These are phyloP conservation scores for Oxyria digyna DNA, from an alignment of 148 eudicot genomes.

Conservation along the genomic window DNA sequence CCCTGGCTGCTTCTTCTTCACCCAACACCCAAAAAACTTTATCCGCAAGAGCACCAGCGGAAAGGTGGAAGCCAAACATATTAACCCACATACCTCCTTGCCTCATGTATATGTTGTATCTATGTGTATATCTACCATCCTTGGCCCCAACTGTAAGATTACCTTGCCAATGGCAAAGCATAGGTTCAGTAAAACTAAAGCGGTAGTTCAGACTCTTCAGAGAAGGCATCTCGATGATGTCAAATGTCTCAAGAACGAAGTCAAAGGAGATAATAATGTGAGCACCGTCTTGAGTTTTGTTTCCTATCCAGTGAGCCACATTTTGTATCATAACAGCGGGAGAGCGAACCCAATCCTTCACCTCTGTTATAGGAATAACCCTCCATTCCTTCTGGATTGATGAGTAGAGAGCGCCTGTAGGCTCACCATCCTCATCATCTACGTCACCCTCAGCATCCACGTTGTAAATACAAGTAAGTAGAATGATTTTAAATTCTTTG, in stretches of 20 bases:
- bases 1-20: background rate
- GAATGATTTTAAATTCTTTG: background rate
- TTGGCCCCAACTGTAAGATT: background rate
- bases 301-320: background rate
- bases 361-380: background rate
- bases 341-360: background rate
- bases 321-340: background rate
- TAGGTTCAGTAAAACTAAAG: background rate
- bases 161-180: background rate
- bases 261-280: background rate
- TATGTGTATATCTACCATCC: background rate
- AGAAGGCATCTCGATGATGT: background rate
- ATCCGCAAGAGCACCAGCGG: background rate
- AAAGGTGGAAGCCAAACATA: background rate
- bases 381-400: background rate
- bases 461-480: background rate
- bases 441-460: too few relatives aligned
- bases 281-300: too few relatives aligned
- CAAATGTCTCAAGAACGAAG: too few relatives aligned
- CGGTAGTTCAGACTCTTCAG: background rate
- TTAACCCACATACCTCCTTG: background rate
- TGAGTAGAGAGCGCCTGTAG: background rate
- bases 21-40: background rate
- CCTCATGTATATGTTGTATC: background rate
- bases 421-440: too few relatives aligned